Base-by-base conservation (phyloP, 768 basidiomycete genomes). In the Lentinula lateritia region DNA sequence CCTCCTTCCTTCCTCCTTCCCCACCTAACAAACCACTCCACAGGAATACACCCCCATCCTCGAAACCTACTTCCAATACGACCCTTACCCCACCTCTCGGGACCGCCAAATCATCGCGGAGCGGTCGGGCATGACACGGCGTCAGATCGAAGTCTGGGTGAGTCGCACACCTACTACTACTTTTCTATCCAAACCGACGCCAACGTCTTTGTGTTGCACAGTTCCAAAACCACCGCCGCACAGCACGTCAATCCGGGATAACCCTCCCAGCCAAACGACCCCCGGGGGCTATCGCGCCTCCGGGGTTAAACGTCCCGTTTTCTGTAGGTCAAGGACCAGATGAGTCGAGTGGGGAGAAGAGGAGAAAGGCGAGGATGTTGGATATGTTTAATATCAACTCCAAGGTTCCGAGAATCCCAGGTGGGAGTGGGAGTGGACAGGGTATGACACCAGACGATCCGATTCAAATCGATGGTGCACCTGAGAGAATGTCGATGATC, bases 71-170 rank as follows among this genome's bases (percentile, higher is more conserved):
- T 84, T 84, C 39, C 67, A 75, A 7, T 67, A 73, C 13, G 81
- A 84, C 61, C 75, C 80, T 0, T 84, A 80, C 36, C 83, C 83
- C 0, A 76, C 77, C 0, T 68, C 69, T 0, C 68, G 70, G 0
- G 83, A 85, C 56, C 76, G 77, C 0, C 53, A 42, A 0, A 55
- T 71, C 0, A 68, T 85, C 0, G 84, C 84, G 0, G 60, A 69
- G 18, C 79, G 79, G 52, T 75, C 79, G 0, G 65, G 66, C 36
- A 83, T 84, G 82, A 67, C 75, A 0, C 66, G 66, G 0, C 63
- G 77, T 0, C 83, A 85, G 61, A 82, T 85, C 5, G 79, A 82
- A 66, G 79, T 83, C 55, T 85, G 84, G 84, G 83, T 83, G 62
- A 0, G 75, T 48, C 0, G n/a, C n/a, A n/a, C n/a, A n/a, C n/a